These are phyloP conservation scores for Ogataea methylovora DNA, from an alignment of 805 yeast genomes.

Conservation along the genomic window DNA sequence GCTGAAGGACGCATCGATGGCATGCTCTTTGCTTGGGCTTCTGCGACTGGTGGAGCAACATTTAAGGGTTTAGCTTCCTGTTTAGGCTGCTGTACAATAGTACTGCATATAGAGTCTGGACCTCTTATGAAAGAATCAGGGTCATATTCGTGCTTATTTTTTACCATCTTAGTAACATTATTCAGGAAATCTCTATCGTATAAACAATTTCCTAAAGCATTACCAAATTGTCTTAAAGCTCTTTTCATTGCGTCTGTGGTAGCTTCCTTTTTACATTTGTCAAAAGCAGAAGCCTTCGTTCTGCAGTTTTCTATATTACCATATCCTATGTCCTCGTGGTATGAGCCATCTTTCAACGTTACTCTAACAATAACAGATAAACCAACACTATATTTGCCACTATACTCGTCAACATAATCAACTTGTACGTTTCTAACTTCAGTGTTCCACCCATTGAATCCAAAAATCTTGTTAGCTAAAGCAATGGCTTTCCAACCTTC, in stretches of 20 bases:
- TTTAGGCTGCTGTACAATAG: neutral
- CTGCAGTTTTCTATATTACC: conserved; percentile 69
- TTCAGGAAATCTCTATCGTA: conserved; percentile 64
- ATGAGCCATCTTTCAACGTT: conserved; percentile 73
- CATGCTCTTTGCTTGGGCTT: no score
- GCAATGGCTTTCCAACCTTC: conserved; percentile 84
- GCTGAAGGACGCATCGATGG: no score
- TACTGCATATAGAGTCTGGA: neutral
- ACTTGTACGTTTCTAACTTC: conserved; percentile 59
- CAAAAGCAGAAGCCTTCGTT: conserved; percentile 65
- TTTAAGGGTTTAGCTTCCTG: neutral
- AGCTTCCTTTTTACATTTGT: conserved; percentile 78
- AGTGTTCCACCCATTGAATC: conserved; percentile 78
- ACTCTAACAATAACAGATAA: conserved; percentile 66
- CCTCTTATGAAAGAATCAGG: conserved; percentile 25
- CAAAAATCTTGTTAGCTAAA: conserved; percentile 74
- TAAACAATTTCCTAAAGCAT: conserved; percentile 75
- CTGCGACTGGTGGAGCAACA: neutral
- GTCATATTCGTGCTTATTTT: conserved; percentile 21
- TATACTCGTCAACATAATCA: conserved; percentile 62
- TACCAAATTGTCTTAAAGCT: conserved; percentile 73
- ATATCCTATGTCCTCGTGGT: conserved; percentile 69
- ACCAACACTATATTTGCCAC: conserved; percentile 55
- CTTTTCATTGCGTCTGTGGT: conserved; percentile 79
- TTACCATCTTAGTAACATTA: conserved; percentile 37